A percentile compares a stretch with the other conserved stretches of the same genome.
Conservation (phyloP, 192 early-diverging fungal genomes). For the Pilobolus umbonatus region DNA sequence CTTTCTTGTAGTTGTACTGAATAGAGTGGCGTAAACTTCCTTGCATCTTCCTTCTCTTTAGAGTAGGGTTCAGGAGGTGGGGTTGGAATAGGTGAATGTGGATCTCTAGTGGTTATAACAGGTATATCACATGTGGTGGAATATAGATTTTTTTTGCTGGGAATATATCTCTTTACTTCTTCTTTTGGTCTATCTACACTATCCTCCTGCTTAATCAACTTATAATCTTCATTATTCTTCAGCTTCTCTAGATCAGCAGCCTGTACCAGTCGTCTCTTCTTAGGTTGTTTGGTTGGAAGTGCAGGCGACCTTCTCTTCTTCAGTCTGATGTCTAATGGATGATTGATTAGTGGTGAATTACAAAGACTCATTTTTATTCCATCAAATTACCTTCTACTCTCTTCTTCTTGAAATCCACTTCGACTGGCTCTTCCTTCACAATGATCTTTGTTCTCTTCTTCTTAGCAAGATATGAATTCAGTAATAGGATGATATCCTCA, state of each 20-base stretch:
- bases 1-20: slow-evolving; percentile 58
- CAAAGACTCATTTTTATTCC: neutral
- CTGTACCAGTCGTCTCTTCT: slow-evolving; percentile 26
- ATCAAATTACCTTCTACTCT: neutral
- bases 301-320: neutral
- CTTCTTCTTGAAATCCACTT: neutral
- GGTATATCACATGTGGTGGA: neutral
- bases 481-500: slow-evolving; percentile 14
- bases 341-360: neutral
- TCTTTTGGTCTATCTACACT: neutral
- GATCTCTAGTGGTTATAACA: neutral
- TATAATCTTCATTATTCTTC: neutral
- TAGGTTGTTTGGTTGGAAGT: neutral
- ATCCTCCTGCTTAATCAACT: neutral
- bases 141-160: neutral
- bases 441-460: neutral
- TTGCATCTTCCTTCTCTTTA: slow-evolving; percentile 39
- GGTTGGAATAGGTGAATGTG: slow-evolving; percentile 24
- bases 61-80: slow-evolving; percentile 10
- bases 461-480: neutral
- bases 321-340: neutral
- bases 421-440: neutral
- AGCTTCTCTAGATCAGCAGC: slow-evolving; percentile 16
- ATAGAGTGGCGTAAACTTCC: slow-evolving; percentile 59
- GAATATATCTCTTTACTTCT: neutral